These are phyloP conservation scores for Salix viminalis DNA, from an alignment of 345 rosid species.

Conservation along the genomic window DNA sequence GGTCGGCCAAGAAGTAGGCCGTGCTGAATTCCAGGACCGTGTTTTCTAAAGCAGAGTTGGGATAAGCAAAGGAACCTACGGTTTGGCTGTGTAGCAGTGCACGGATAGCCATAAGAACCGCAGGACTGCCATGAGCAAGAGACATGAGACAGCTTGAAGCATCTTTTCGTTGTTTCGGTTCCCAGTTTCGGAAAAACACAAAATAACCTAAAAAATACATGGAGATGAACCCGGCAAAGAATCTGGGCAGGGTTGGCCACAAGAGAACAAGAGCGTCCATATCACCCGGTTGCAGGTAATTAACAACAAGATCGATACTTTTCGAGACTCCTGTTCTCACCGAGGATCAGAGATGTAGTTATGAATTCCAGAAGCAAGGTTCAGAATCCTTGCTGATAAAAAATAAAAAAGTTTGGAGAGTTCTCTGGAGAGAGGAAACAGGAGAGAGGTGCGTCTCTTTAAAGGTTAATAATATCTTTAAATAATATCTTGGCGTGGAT, in stretches of 20 bases:
- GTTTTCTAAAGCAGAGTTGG: slow-evolving; percentile 49
- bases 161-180: slow-evolving; percentile 39
- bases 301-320: neutral
- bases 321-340: neutral
- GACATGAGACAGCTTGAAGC: slow-evolving; percentile 82
- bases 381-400: neutral
- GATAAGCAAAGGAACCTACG: slow-evolving; percentile 38
- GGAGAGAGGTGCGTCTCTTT: neutral
- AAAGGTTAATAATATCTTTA: neutral
- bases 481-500: neutral
- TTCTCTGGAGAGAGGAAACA: neutral
- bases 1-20: slow-evolving; percentile 70
- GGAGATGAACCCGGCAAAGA: slow-evolving; percentile 42
- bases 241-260: slow-evolving; percentile 22
- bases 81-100: slow-evolving; percentile 29
- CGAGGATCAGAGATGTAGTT: neutral
- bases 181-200: slow-evolving; percentile 58
- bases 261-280: slow-evolving; percentile 29
- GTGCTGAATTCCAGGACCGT: slow-evolving; percentile 68
- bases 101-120: slow-evolving; percentile 41
- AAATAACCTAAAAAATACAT: slow-evolving; percentile 47
- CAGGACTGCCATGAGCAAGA: slow-evolving; percentile 76
- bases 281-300: neutral
- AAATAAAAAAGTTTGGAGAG: neutral
- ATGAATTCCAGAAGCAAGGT: neutral